These are phyloP conservation scores for Monosporascus sp. DNA, from an alignment of 2,329 filamentous ascomycete genomes.

Conservation along the genomic window DNA sequence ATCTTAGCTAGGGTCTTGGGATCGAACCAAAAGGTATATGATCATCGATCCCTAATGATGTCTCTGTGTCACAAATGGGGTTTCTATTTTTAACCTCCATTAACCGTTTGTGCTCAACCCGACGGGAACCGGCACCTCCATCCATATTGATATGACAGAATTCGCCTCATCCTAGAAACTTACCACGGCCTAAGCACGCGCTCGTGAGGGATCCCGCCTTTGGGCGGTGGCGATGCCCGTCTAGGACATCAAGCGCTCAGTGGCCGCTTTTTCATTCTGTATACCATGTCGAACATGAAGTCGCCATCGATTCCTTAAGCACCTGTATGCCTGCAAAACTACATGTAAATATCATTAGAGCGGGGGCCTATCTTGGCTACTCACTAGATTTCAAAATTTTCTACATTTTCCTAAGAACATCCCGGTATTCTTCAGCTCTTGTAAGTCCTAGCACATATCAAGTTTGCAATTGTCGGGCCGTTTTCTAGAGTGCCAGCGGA, in stretches of 20 bases:
- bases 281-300: no score
- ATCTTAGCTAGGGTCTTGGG: neutral
- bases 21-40: neutral
- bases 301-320: no score
- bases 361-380: neutral
- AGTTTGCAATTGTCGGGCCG: neutral
- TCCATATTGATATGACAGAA: neutral
- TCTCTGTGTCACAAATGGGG: neutral
- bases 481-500: neutral
- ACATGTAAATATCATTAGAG: no score
- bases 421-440: neutral
- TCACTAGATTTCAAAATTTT: neutral
- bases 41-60: neutral
- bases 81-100: neutral
- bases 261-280: no score
- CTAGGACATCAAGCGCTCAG: no score
- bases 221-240: no score
- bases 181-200: neutral
- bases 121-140: neutral
- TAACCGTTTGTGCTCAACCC: neutral
- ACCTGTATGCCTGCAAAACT: no score
- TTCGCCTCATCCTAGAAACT: no score
- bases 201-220: neutral
- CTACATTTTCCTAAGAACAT: neutral
- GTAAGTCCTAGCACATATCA: neutral